phyloP scores from a whole-genome alignment of 176 grass and related monocot genomes.

The Aegilops sharonensis region DNA sequence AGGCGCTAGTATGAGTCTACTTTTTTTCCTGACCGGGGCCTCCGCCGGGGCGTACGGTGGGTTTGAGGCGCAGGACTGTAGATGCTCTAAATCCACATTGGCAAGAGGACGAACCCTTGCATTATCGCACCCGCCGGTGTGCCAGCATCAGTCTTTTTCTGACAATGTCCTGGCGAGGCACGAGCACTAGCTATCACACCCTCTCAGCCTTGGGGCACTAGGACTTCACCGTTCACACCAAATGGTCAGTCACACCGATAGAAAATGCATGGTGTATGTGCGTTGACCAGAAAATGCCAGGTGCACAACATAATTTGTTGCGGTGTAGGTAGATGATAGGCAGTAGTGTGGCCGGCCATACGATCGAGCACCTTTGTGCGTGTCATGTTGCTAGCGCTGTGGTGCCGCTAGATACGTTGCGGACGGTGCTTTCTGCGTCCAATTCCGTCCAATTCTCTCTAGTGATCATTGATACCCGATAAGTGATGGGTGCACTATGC shows the following conservation, averaged over 20 bases:
- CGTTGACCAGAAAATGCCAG: no score
- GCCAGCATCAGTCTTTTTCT: neutral
- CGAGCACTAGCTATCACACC: neutral
- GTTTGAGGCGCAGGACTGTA: no score
- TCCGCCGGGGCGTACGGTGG: no score
- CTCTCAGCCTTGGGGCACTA: neutral
- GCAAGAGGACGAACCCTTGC: neutral
- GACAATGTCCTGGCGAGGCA: neutral
- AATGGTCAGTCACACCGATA: no score
- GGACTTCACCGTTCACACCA: neutral
- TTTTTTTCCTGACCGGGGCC: no score
- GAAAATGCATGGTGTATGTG: no score
- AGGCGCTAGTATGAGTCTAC: no score
- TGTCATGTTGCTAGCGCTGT: neutral
- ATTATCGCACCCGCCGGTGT: neutral
- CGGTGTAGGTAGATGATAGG: neutral
- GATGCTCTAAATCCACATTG: neutral
- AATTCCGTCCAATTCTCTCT: neutral
- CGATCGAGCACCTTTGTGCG: neutral
- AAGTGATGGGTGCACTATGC: neutral
- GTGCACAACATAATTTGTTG: no score
- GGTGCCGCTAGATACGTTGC: neutral
- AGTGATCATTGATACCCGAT: neutral
- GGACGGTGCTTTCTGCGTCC: no score
- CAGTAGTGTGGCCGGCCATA: neutral